These are phyloP conservation scores for Yueomyces sp. DNA, from an alignment of 805 yeast species.

Conservation along the genomic window DNA sequence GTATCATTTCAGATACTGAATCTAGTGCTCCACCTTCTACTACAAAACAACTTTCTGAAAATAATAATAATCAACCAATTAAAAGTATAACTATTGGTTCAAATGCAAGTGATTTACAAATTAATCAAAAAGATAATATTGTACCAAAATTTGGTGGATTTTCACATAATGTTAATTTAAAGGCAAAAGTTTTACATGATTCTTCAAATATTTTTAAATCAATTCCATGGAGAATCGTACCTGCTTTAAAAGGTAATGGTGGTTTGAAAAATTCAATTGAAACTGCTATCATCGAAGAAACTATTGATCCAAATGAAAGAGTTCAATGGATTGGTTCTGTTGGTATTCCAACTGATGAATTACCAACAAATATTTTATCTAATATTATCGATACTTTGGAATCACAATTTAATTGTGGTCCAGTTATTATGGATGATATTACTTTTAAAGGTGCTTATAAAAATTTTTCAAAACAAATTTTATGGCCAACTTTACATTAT, in stretches of 20 bases:
- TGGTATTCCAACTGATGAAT: constrained; percentile 80
- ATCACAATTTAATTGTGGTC: constrained; percentile 40
- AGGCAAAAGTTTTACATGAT: constrained; percentile 23
- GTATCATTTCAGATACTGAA: neutral
- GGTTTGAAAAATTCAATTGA: constrained; percentile 77
- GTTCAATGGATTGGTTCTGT: constrained; percentile 79
- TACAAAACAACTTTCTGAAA: neutral
- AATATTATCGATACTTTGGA: constrained; percentile 38
- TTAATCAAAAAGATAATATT: constrained; percentile 10
- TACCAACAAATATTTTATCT: constrained; percentile 42
- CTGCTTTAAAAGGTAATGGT: constrained; percentile 69
- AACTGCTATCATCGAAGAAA: constrained; percentile 35
- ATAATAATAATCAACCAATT: neutral
- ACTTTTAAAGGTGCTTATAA: constrained; percentile 84
- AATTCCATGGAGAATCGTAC: constrained; percentile 64
- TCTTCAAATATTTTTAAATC: constrained; percentile 27
- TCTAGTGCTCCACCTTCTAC: neutral
- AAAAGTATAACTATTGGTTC: neutral
- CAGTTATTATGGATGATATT: constrained; percentile 63
- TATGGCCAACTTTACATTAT: constrained; percentile 92
- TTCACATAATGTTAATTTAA: constrained; percentile 44
- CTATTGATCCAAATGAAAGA: constrained; percentile 17
- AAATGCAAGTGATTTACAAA: neutral
- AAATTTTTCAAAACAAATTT: constrained; percentile 82
- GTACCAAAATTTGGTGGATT: constrained; percentile 57